Base-by-base conservation (phyloP, 208 protist species). In the Leishmania tarentolae region DNA sequence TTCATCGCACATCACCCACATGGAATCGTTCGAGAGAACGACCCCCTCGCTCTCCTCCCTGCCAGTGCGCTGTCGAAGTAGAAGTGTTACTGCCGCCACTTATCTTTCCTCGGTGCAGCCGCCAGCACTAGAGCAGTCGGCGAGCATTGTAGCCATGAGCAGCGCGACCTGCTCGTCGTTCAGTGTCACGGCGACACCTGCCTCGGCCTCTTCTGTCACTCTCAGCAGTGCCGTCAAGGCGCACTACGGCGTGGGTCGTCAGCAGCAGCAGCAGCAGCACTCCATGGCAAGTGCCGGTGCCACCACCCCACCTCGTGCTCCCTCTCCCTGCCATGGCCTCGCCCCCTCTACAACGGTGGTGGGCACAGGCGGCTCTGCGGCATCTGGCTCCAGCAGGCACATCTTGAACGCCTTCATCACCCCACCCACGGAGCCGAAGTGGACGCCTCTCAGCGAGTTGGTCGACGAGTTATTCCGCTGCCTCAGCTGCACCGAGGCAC, bases 351-450 rank as follows among this genome's bases (percentile, higher is more conserved):
- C 76, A 47, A 42, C 76, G 9, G 37, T 65, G 50, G 65, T 50
- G 47, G 46, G n/a, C 42, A 50, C 78, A n/a, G 76, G 44, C 37
- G 75, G 9, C n/a, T 42, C 53, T 19, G 42, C 77, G 19, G 57
- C 76, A 37, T 24, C n/a, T 47, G 42, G 15, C 42, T 44, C 69
- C 0, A 53, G 50, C 56, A 52, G 79, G 73, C 59, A 83, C 66
- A 81, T 76, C 73, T 70, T 93, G 28, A 96, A 96, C 83, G 86
- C 83, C 50, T 96, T 96, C 61, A 90, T 96, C 56, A 95, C 93
- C 15, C 90, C 91, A 28, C 77, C 85, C 42, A 82, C 85, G 24
- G 87, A 79, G 57, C 88, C 87, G 68, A 76, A 85, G 56, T 96
- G 91, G 91, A 91, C 85, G 47, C 84, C 91, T 42, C 85, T 96